Base-by-base conservation (phyloP, 2,329 filamentous ascomycete species). In the Pseudogymnoascus sp. region DNA sequence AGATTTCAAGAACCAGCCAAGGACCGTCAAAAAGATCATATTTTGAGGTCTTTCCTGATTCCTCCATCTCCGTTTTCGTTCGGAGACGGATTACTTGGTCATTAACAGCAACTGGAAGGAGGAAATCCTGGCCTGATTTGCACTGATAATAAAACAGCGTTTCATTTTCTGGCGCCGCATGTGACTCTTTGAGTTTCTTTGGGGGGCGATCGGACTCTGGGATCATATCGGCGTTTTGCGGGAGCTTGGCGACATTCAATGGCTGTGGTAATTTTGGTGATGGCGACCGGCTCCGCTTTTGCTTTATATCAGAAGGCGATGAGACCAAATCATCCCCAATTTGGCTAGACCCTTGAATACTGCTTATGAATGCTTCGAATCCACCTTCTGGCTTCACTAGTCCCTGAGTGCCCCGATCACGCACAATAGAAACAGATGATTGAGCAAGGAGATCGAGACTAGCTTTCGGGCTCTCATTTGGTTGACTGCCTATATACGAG, bases 21-120 rank as follows among this genome's bases (percentile, higher is more conserved):
- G 62, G 62, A 7, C 59, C 62, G 19, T 63, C 59, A 19, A 63
- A 63, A 15, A 62, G 4, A 62, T 63, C 62, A 5, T 26, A 61
- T 35, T 63, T 40, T 10, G 60, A 59, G 11, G 21, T n/a, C 13
- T 60, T 60, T 40, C 59, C 59, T 17, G 33, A 60, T n/a, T 61
- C 35, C 17, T 40, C 35, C 19, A 62, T 63, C 37, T 62, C 40
- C 3, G 21, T 38, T 21, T 53, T 44, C 9, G 35, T 23, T 29
- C 42, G 42, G 19, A 62, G 42, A 19, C 42, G 42, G 17, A 62
- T 21, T 7, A 53, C 42, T 21, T 19, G 2, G 17, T 62, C 60
- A 44, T 33, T 11, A 26, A 50, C 23, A 21, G 44, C 33, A 2
- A 50, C 46, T 23, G 42, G 44, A 23, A 63, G 46, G 15, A 60